Conservation (phyloP, 2,329 filamentous ascomycete species). For the Laburnicola sp. region DNA sequence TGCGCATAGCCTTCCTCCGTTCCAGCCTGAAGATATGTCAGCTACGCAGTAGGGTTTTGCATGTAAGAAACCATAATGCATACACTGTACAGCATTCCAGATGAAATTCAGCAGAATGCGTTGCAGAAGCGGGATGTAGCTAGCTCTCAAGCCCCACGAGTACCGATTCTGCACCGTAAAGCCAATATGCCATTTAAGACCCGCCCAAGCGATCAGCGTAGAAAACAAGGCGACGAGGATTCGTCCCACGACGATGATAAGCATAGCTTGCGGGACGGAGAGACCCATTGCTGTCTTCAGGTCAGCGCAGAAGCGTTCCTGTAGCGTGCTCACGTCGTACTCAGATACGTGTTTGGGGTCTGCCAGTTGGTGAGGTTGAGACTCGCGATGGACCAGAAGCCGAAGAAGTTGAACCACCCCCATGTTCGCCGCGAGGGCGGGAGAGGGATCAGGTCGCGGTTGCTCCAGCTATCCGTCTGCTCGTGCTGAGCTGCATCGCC, state of each 20-base stretch:
- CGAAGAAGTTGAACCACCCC: slow-evolving; percentile 50
- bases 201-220: slow-evolving; percentile 52
- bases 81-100: slow-evolving; percentile 55
- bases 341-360: slow-evolving; percentile 53
- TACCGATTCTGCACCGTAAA: slow-evolving; percentile 56
- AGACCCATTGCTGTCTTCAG: slow-evolving; percentile 46
- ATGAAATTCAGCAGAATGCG: slow-evolving; percentile 56
- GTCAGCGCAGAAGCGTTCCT: slow-evolving; percentile 4
- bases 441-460: slow-evolving; percentile 45
- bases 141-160: slow-evolving; percentile 55
- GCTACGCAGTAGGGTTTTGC: not conserved
- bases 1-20: slow-evolving; percentile 38
- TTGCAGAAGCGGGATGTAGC: slow-evolving; percentile 54
- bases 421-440: slow-evolving; percentile 47
- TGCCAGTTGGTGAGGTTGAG: slow-evolving; percentile 53
- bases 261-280: slow-evolving; percentile 54
- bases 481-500: slow-evolving; percentile 50
- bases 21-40: slow-evolving; percentile 35
- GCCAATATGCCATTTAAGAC: slow-evolving; percentile 56
- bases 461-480: slow-evolving; percentile 51
- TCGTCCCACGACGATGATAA: slow-evolving; percentile 52
- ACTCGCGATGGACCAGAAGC: slow-evolving; percentile 47
- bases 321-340: slow-evolving; percentile 14
- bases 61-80: slow-evolving; percentile 13
- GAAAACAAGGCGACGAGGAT: slow-evolving; percentile 51